phyloP scores from a whole-genome alignment of 805 yeast species.

The Saccharomycopsis olivae region DNA sequence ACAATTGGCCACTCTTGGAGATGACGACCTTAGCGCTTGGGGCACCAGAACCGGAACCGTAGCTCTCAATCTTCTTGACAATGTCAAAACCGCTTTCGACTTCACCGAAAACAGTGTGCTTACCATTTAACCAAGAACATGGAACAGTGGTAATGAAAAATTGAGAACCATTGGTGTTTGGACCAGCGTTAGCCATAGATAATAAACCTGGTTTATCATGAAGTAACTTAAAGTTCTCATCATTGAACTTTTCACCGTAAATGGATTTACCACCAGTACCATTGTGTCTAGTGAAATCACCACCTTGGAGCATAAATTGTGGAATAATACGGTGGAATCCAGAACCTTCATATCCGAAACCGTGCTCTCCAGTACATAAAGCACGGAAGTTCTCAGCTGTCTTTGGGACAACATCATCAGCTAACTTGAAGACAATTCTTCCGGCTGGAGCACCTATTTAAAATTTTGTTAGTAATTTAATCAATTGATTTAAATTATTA shows the following conservation, averaged over 20 bases:
- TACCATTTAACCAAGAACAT: conserved; percentile 84
- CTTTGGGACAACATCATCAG: conserved; percentile 88
- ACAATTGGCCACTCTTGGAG: conserved; percentile 59
- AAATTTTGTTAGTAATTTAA: neutral
- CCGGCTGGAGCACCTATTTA: conserved; percentile 52
- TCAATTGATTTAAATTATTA: too few species aligned
- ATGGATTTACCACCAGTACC: conserved; percentile 97
- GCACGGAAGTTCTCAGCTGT: conserved; percentile 96
- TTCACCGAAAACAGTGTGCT: conserved; percentile 94
- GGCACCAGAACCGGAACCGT: conserved; percentile 56
- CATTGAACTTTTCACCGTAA: conserved; percentile 69
- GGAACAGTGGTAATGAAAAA: conserved; percentile 90
- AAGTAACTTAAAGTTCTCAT: conserved; percentile 62
- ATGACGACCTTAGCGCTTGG: conserved; percentile 67
- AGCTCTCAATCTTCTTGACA: conserved; percentile 67
- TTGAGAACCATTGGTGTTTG: conserved; percentile 97
- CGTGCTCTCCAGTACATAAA: conserved; percentile 91
- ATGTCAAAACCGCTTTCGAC: conserved; percentile 74
- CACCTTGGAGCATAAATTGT: conserved; percentile 97
- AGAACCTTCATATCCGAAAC: conserved; percentile 85
- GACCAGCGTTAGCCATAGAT: conserved; percentile 98
- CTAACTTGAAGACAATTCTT: conserved; percentile 77
- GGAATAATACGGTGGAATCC: conserved; percentile 97
- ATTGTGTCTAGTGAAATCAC: conserved; percentile 85
- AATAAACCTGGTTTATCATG: conserved; percentile 77